Conservation (phyloP, 441 rosid genomes). For the Melianthus villosus region DNA sequence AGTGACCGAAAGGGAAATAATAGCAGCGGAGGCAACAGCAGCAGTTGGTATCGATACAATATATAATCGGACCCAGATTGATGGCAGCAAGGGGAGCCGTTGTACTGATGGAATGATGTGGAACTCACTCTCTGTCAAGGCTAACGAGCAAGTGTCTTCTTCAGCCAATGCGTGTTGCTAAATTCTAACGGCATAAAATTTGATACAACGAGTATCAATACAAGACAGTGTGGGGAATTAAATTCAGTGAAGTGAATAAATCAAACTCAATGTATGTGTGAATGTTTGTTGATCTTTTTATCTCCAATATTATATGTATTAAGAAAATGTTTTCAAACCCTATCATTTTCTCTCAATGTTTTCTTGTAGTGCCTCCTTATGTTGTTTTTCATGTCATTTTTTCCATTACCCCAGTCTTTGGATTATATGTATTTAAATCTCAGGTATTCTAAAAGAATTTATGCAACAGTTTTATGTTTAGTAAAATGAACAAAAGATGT, state of each 20-base stretch:
- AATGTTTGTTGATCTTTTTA: too few relatives aligned
- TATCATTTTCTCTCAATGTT: too few relatives aligned
- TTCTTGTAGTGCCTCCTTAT: too few relatives aligned
- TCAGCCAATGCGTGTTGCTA: neutral
- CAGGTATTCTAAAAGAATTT: too few relatives aligned
- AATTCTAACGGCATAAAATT: neutral
- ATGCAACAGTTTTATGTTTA: too few relatives aligned
- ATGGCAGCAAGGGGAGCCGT: neutral
- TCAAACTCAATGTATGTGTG: too few relatives aligned
- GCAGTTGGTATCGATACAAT: neutral
- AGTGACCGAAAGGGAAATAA: constrained; percentile 5
- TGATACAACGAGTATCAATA: neutral
- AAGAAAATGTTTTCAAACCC: too few relatives aligned
- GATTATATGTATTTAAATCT: too few relatives aligned
- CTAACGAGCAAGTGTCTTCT: neutral
- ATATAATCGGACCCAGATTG: neutral
- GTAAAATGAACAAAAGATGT: too few relatives aligned
- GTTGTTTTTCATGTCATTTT: too few relatives aligned
- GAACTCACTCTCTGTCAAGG: neutral
- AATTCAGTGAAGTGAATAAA: neutral
- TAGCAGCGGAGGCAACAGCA: neutral
- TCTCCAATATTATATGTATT: too few relatives aligned
- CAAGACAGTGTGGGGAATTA: neutral
- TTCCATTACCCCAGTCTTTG: too few relatives aligned
- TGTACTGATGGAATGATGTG: neutral